A percentile compares a stretch with the other conserved stretches of the same genome.
Evolutionary conservation across 805 yeast genomes (phyloP).

Genomic region (Cephaloascus fragrans): DNA sequence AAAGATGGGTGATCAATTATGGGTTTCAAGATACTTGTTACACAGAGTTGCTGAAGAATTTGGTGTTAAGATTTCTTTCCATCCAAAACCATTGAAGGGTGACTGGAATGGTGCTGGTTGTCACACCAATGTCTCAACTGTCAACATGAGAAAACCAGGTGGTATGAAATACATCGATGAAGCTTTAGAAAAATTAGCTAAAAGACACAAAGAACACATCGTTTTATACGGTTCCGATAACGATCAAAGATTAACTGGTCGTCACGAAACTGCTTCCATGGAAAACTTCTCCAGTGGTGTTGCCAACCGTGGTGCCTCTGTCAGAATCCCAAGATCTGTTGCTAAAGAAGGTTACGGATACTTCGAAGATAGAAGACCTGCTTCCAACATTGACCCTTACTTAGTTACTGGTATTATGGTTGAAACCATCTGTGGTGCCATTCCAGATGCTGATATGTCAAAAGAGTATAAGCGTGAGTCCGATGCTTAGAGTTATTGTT

Average conservation of each 20-base stretch:
- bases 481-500: conserved; percentile 11
- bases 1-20: conserved; percentile 93
- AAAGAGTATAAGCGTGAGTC: conserved; percentile 79
- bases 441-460: conserved; percentile 91
- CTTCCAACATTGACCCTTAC: conserved; percentile 98
- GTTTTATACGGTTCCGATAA: conserved; percentile 92
- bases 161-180: conserved; percentile 92
- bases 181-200: conserved; percentile 87
- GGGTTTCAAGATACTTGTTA: conserved; percentile 91
- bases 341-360: conserved; percentile 97
- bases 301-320: conserved; percentile 99
- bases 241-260: conserved; percentile 92
- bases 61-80: conserved; percentile 96
- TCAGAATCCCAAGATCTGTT: conserved; percentile 98
- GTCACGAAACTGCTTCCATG: conserved; percentile 96
- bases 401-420: conserved; percentile 97
- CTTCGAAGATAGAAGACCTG: conserved; percentile 99
- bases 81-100: conserved; percentile 98
- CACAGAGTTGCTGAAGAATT: conserved; percentile 97
- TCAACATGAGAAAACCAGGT: conserved; percentile 85
- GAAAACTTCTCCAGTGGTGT: conserved; percentile 91
- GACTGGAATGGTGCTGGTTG: conserved; percentile 99
- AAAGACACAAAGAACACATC: conserved; percentile 96
- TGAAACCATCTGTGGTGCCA: conserved; percentile 92
- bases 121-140: conserved; percentile 97